Evolutionary conservation across 352 stramenopile genomes (phyloP), one percentile per base, ranked within the genome.

Genomic region (Phytophthora kernoviae): DNA sequence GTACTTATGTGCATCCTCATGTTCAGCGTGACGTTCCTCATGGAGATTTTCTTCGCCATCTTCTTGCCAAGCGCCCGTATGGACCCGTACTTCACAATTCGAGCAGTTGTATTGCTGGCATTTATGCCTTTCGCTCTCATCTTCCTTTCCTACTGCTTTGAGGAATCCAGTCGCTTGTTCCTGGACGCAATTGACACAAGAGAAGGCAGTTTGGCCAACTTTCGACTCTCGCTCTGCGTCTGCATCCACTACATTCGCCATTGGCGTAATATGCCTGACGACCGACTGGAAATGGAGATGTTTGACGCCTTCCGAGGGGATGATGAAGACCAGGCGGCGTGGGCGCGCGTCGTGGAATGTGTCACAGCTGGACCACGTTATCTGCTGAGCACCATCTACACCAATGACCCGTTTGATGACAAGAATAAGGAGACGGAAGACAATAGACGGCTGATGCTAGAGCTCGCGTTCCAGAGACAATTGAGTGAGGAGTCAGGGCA

Each of bases 41-140:
- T 96, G 87, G 85, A 94, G 64, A 92, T 94, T 37, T 94, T 96
- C 79, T 96, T 96, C 63, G 79, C 87, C n/a, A 93, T 94, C 55
- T 96, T 94, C 60, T 54, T 96, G 41, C 87, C 85, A 18, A 93
- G 80, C 40, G 85, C 87, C 22, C 81, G 81, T 5, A 73, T 70
- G 46, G 85, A 90, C 54, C 70, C 81, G 30, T 69, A 91, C 51
- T 96, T 91, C 50, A 88, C 77, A 22, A 43, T 91, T 24, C 87
- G 87, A 26, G 70, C 84, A 3, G 77, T 94, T 52, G 58, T 91
- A 30, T 43, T 96, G 37, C 60, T 96, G 12, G 81, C 68, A 0
- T 52, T 88, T 22, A 64, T 96, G 41, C 87, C 87, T 4, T 88
- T 96, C 33, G 74, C 78, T 10, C 77, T 96, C 45, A 87, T 96